Percentiles rank a stretch among this genome's conserved stretches.
Evolutionary conservation across 2,329 filamentous ascomycete species (phyloP).

Genomic region (Gaeumannomyces sp.): DNA sequence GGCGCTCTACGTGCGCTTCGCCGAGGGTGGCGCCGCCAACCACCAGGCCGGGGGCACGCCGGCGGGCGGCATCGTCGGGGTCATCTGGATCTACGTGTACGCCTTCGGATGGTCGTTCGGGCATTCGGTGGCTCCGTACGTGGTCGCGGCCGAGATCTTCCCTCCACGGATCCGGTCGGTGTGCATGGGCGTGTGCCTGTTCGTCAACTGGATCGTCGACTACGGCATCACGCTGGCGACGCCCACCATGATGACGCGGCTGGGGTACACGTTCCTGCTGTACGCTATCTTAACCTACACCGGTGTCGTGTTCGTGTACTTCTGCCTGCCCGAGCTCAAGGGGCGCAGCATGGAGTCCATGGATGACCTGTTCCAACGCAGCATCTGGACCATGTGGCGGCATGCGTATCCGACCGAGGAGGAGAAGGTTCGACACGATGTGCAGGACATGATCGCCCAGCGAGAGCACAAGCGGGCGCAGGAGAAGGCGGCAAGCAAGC

Average conservation of each 20-base stretch:
- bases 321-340: constrained; percentile 45
- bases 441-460: constrained; percentile 10
- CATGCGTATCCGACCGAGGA: constrained; percentile 30
- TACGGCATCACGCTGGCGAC: constrained; percentile 25
- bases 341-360: constrained; percentile 43
- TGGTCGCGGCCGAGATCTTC: constrained; percentile 25
- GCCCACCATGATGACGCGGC: constrained; percentile 29
- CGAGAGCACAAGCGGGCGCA: neutral
- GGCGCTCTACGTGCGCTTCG: constrained; percentile 28
- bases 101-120: constrained; percentile 22
- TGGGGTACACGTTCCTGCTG: constrained; percentile 29
- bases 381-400: constrained; percentile 33
- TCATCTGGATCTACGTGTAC: constrained; percentile 26
- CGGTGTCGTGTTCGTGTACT: constrained; percentile 28
- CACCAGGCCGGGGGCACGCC: neutral
- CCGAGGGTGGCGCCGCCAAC: constrained; percentile 15
- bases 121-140: constrained; percentile 17
- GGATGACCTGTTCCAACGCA: constrained; percentile 37
- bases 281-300: constrained; percentile 29
- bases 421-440: constrained; percentile 15
- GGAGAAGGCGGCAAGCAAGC: constrained; percentile 13
- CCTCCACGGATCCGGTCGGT: constrained; percentile 24
- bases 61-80: constrained; percentile 8
- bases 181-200: constrained; percentile 19
- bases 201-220: constrained; percentile 26